Percentiles rank a stretch among this genome's conserved stretches.
phyloP scores from a whole-genome alignment of 139 green algal genomes.

The Picochlorum costavermella region DNA sequence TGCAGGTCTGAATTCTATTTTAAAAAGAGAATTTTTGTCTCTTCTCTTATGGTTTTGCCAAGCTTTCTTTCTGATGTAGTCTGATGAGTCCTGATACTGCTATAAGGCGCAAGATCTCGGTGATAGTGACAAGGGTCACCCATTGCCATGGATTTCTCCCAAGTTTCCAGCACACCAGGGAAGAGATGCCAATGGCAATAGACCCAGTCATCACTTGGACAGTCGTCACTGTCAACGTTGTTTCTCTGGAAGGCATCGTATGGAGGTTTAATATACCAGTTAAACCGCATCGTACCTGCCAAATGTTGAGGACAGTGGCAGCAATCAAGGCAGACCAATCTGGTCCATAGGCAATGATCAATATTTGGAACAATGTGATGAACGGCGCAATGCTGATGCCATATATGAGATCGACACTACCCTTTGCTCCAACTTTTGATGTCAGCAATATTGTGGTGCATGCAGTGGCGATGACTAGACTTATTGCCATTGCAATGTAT shows the following conservation, averaged over 20 bases:
- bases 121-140: slow-evolving; percentile 4
- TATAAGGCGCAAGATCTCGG: slow-evolving; percentile 1
- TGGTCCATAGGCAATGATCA: neutral
- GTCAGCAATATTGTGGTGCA: neutral
- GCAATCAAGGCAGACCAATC: slow-evolving; percentile 1
- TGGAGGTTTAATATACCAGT: neutral
- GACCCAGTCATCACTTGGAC: neutral
- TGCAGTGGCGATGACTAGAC: neutral
- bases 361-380: neutral
- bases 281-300: neutral
- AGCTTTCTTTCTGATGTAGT: slow-evolving; percentile 1
- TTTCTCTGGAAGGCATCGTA: neutral
- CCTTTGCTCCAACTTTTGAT: neutral
- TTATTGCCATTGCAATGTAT: neutral
- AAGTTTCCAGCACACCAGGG: neutral
- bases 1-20: too few species aligned
- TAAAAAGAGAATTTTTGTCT: too few species aligned
- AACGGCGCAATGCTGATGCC: neutral
- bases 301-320: neutral
- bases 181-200: neutral
- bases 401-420: neutral
- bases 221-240: neutral
- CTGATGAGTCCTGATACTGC: neutral
- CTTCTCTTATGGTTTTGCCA: neutral
- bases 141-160: neutral